These are phyloP conservation scores for Lepidium campestre DNA, from an alignment of 441 rosid species.

Conservation along the genomic window DNA sequence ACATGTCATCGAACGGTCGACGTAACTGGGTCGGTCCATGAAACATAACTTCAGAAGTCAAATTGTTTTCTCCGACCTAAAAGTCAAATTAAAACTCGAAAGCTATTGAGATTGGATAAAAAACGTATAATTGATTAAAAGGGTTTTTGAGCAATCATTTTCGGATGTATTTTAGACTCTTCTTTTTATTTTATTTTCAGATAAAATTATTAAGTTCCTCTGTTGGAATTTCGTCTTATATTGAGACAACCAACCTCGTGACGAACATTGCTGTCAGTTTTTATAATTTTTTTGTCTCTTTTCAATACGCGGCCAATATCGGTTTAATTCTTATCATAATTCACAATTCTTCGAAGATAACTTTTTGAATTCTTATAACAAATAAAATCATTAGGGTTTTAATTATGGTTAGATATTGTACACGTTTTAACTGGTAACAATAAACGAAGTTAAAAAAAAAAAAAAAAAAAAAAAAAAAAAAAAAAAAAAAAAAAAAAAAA, in stretches of 20 bases:
- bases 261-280: constrained; percentile 23
- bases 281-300: not conserved
- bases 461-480: too few relatives aligned
- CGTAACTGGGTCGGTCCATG: constrained; percentile 6
- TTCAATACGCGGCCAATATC: not conserved
- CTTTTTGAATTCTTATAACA: not conserved
- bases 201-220: not conserved
- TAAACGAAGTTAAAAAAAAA: too few relatives aligned
- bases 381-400: not conserved
- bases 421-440: not conserved
- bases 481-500: too few relatives aligned
- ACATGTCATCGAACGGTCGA: not conserved
- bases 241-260: constrained; percentile 19
- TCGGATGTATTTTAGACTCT: constrained; percentile 4
- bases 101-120: not conserved
- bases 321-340: not conserved
- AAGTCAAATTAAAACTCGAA: constrained; percentile 17
- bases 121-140: not conserved
- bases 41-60: constrained; percentile 1
- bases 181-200: not conserved
- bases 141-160: constrained; percentile 13
- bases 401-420: not conserved
- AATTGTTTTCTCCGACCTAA: not conserved
- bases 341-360: not conserved
- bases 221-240: constrained; percentile 15